Evolutionary conservation across 2,329 filamentous ascomycete species (phyloP), one percentile per base, ranked within the genome.

Genomic region (Tolypocladium sp.): DNA sequence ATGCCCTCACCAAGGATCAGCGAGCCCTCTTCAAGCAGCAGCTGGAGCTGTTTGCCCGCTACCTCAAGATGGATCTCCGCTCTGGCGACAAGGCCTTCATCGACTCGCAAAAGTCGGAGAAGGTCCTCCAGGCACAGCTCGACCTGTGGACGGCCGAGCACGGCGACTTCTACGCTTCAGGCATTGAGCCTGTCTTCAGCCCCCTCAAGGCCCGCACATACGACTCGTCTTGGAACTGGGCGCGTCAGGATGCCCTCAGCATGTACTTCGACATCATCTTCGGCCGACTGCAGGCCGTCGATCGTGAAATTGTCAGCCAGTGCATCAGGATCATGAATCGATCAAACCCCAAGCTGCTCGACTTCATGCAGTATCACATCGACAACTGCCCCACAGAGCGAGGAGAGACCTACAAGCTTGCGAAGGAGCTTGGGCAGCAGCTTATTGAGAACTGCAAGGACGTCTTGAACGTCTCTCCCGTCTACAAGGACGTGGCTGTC

Each of bases 241-340:
- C 92, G 62, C 89, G 94, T 57, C 94, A 99, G 73, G 94, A 99
- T 74, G 94, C 93, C 35, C 85, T 99, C 58, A 94, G 84, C 79
- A 99, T 99, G 93, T 99, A 94, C 80, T 99, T 92, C 77, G 94
- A 99, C 70, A 95, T 99, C 70, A 97, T 99, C 70, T 99, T 99
- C 68, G 94, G 94, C 60, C 87, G 94, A 62, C 85, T 99, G 58
- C 86, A 94, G 79, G 91, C 88, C 56, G 90, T 99, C 46, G 94
- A 99, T 70, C 90, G 94, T 63, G 94, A 99, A 75, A 99, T 97
- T 68, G 94, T 99, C 71, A 97, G 92, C 76, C 92, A 92, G 73
- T 99, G 94, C 77, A 97, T 99, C 70, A 90, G 91, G 66, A 94
- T 99, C 77, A 99, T 99, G 94, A 99, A 97, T 80, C 90, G 94